Conservation (phyloP, 1,139 yeast species). For the Blastobotrys apis region DNA sequence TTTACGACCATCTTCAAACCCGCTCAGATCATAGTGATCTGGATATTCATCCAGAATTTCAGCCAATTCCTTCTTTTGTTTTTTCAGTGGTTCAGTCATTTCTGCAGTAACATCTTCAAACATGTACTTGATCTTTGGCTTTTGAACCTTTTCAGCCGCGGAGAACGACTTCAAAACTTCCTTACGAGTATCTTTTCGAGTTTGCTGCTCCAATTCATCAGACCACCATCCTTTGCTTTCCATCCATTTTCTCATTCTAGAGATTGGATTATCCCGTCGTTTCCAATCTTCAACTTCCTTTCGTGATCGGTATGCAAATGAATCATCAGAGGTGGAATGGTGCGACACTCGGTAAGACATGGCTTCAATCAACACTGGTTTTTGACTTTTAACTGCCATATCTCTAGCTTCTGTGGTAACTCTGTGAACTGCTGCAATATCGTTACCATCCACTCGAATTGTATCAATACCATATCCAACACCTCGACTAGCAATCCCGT, state of each 20-base stretch:
- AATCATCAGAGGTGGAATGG: constrained; percentile 39
- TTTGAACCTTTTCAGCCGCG: constrained; percentile 33
- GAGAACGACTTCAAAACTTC: constrained; percentile 30
- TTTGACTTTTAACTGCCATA: constrained; percentile 31
- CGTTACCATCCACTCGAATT: constrained; percentile 38
- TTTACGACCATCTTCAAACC: constrained; percentile 28
- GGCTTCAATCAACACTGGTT: constrained; percentile 36
- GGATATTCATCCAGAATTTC: constrained; percentile 33
- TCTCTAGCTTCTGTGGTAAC: constrained; percentile 33
- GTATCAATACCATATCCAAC: constrained; percentile 38
- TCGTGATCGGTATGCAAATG: constrained; percentile 36
- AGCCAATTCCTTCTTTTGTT: constrained; percentile 31
- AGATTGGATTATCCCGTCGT: constrained; percentile 35
- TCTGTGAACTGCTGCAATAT: constrained; percentile 34
- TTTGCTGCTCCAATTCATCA: constrained; percentile 30
- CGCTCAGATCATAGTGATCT: constrained; percentile 31
- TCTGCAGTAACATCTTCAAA: constrained; percentile 31
- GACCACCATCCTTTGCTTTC: constrained; percentile 33
- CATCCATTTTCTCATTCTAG: constrained; percentile 36
- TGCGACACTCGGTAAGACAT: constrained; percentile 39
- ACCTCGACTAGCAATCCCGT: constrained; percentile 37
- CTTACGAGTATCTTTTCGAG: constrained; percentile 27
- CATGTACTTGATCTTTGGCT: constrained; percentile 30
- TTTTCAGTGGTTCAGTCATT: constrained; percentile 27
- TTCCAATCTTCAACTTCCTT: constrained; percentile 39